Evolutionary conservation across 2,329 filamentous ascomycete genomes (phyloP).

Genomic region (Scedosporium aurantiacum): DNA sequence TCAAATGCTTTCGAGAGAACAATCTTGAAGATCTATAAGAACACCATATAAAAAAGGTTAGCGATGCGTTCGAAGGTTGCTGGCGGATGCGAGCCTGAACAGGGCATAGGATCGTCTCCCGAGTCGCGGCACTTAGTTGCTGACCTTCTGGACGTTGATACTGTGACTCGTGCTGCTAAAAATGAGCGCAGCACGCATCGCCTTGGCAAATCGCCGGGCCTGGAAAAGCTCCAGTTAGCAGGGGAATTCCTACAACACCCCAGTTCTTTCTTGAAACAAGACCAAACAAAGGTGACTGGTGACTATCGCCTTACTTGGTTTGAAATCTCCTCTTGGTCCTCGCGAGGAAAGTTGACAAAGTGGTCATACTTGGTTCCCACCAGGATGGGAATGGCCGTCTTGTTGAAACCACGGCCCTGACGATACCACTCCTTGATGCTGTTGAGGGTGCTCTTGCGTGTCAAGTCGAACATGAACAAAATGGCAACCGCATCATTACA

Average conservation of each 20-base stretch:
- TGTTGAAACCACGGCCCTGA: constrained; percentile 96
- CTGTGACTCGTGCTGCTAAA: constrained; percentile 99
- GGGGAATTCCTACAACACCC: too few relatives aligned
- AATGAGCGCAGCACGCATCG: constrained; percentile 94
- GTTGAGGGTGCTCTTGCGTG: constrained; percentile 94
- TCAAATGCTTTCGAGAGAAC: constrained; percentile 98
- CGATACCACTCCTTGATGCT: constrained; percentile 99
- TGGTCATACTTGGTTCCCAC: constrained; percentile 98
- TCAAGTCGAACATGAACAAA: constrained; percentile 98
- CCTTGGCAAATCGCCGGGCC: constrained; percentile 92
- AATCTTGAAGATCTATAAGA: constrained; percentile 89
- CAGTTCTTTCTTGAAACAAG: too few relatives aligned
- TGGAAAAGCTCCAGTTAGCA: constrained; percentile 24
- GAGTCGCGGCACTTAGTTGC: constrained; percentile 6
- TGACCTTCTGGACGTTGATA: constrained; percentile 96
- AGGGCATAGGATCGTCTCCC: too few relatives aligned
- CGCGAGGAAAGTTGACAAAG: constrained; percentile 95
- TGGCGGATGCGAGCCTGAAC: too few relatives aligned
- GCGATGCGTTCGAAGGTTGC: not conserved
- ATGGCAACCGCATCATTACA: constrained; percentile 99
- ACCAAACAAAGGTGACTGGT: too few relatives aligned
- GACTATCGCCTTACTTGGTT: constrained; percentile 69
- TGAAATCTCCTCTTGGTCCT: constrained; percentile 97
- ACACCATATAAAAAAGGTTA: constrained; percentile 26
- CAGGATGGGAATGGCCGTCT: constrained; percentile 96